Base-by-base conservation (phyloP, 805 yeast genomes). In the Teunomyces funiuensis region DNA sequence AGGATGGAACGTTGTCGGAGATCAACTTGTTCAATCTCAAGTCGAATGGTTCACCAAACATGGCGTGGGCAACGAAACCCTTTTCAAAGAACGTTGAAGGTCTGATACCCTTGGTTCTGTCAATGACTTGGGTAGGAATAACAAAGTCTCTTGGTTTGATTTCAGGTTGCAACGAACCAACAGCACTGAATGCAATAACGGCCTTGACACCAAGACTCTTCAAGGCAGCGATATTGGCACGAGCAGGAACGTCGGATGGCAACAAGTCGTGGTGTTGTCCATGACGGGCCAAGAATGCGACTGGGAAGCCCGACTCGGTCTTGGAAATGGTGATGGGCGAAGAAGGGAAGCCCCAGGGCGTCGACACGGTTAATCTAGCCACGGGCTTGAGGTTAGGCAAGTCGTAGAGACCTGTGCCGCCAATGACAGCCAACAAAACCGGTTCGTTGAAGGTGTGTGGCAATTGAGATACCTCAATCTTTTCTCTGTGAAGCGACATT, bases 281-380 rank as follows among this genome's bases (percentile, higher is more conserved):
- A 60, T 93, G 99, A 65, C 99, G 81, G 11, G 97, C 93, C 51
- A 93, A 73, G 57, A 93, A 93, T 1, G 98, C 98, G 38, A 93
- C 85, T 36, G 89, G 87, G 61, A 88, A 82, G 2, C 95, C 96
- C 26, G 69, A 53, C 2, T 69, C 65, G 30, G 96, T 87, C 50
- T 76, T 80, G n/a, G 95, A 84, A 46, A 93, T 82, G 37, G 97
- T 90, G 58, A 93, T 86, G 28, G 97, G 90, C 10, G 95, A 84
- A 4, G 97, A 89, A 16, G 99, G 97, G 51, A 76, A 77, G 8
- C 99, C 99, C 98, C 98, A 93, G 16, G 99, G 99, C 3, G 99
- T 93, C 14, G 85, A 77, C 44, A 89, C 66, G 11, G 88, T 80
- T 30, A 93, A 67, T 52, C 83, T 73, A 11, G 97, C 96, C 34